Conservation (phyloP, 768 basidiomycete genomes). For the Mycena vitilis region DNA sequence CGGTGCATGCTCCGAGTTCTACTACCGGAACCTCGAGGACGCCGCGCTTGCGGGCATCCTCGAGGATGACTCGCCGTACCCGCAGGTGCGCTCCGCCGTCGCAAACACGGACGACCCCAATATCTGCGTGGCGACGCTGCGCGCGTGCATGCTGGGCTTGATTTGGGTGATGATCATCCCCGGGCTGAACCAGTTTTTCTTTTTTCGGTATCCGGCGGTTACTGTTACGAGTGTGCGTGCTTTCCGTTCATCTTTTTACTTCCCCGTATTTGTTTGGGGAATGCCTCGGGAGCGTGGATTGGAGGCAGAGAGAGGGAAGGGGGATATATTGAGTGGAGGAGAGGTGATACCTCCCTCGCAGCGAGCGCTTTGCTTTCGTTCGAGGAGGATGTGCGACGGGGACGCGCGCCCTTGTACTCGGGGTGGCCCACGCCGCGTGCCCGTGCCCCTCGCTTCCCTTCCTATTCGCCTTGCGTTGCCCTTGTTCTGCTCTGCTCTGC, state of each 20-base stretch:
- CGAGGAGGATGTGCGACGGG: too few species aligned
- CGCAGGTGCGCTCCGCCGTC: constrained; percentile 69
- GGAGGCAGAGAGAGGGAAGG: too few species aligned
- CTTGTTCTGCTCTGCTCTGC: neutral
- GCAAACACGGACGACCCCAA: constrained; percentile 73
- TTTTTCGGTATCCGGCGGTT: constrained; percentile 74
- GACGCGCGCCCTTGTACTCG: neutral
- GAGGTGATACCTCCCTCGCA: too few species aligned
- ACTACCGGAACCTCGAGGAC: constrained; percentile 65
- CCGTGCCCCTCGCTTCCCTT: neutral
- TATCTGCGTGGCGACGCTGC: constrained; percentile 71
- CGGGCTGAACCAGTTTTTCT: constrained; percentile 81
- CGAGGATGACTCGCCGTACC: constrained; percentile 66
- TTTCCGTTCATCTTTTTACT: too few species aligned
- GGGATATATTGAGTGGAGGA: too few species aligned
- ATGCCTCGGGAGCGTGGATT: too few species aligned
- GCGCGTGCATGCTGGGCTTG: constrained; percentile 77
- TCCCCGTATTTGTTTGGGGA: too few species aligned
- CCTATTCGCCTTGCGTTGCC: neutral
- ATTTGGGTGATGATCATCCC: constrained; percentile 72
- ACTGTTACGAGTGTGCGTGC: constrained; percentile 59
- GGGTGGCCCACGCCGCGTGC: neutral
- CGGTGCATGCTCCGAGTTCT: too few species aligned
- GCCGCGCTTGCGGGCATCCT: constrained; percentile 55
- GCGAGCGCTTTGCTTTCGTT: too few species aligned